Evolutionary conservation across 2,329 filamentous ascomycete genomes (phyloP), one percentile per base, ranked within the genome.

Genomic region (Claviceps sp.): DNA sequence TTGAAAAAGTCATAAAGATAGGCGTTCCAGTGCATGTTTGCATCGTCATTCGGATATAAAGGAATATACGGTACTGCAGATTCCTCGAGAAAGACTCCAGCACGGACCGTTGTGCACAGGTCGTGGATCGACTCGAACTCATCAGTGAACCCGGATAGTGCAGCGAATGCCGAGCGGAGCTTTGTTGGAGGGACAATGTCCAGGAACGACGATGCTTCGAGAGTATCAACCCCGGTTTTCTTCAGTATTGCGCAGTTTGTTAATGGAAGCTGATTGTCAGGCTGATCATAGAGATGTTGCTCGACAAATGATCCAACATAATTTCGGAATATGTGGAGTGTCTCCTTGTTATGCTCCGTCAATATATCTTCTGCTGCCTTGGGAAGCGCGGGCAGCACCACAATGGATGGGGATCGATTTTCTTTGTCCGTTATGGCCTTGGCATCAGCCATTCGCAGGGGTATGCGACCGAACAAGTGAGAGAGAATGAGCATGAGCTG

Each of bases 1-100:
- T 81, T 85, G 72, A 79, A 89, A 66, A 89, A 91, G 63, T 90
- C 84, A 54, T 84, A 80, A 0, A 90, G 67, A 60, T 86, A 86
- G 0, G 81, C 80, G 57, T 87, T 87, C 54, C 81, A 71, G 0
- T 76, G 76, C 13, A 65, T 62, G 8, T 54, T 65, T 55, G 52
- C 49, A 2, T 73, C 70, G 50, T 84, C 77, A 26, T 80, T 69
- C 0, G 79, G 77, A 57, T 77, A 77, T 11, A 87, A 67, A 5
- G 74, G 73, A 4, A 89, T 72, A 61, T 85, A 78, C 0, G 87
- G 87, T 24, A 91, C 79, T 1, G 84, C 81, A 0, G 82, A 76
- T 60, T 87, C 77, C 59, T 91, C 87, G 0, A 91, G 74, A 68
- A 88, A 89, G 1, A 91, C 78, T 0, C 80, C 85, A 6, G 72